Evolutionary conservation across 2,329 filamentous ascomycete genomes (phyloP).

Genomic region (Xylariales sp.): DNA sequence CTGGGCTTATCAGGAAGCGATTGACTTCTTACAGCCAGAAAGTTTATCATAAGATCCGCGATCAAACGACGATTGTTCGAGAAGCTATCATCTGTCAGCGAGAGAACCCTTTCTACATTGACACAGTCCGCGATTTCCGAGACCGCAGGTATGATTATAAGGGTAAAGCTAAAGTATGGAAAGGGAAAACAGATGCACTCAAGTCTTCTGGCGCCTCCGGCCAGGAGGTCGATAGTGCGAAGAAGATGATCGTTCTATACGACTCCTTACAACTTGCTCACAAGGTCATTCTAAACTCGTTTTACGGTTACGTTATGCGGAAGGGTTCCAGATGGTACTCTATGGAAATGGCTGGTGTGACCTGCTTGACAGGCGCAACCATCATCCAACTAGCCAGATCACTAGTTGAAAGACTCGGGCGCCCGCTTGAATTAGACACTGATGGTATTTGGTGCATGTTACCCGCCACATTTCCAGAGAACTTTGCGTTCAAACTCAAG

Average conservation of each 20-base stretch:
- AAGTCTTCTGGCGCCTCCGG: conserved; percentile 83
- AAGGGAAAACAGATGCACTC: conserved; percentile 89
- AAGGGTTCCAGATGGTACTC: conserved; percentile 99
- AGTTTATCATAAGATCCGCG: conserved; percentile 99
- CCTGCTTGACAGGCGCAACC: conserved; percentile 92
- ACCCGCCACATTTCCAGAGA: conserved; percentile 94
- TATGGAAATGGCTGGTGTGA: conserved; percentile 99
- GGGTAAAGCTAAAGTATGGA: conserved; percentile 98
- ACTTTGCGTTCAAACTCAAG: conserved; percentile 92
- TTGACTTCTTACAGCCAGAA: conserved; percentile 96
- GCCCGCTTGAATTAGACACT: conserved; percentile 93
- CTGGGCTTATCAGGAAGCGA: conserved; percentile 82
- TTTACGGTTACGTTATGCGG: conserved; percentile 99
- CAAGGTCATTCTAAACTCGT: conserved; percentile 99
- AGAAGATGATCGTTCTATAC: conserved; percentile 98
- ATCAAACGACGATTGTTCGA: conserved; percentile 88
- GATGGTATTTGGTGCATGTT: conserved; percentile 99
- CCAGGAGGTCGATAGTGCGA: conserved; percentile 87
- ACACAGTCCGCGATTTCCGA: conserved; percentile 95
- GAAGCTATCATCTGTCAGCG: conserved; percentile 98
- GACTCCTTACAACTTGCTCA: conserved; percentile 97
- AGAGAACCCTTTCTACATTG: conserved; percentile 98
- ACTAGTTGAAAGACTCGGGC: conserved; percentile 90
- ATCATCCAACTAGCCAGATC: conserved; percentile 98
- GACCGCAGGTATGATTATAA: conserved; percentile 99